Evolutionary conservation across 768 basidiomycete species (phyloP), one percentile per base, ranked within the genome.

Genomic region (Collybia mongolica): DNA sequence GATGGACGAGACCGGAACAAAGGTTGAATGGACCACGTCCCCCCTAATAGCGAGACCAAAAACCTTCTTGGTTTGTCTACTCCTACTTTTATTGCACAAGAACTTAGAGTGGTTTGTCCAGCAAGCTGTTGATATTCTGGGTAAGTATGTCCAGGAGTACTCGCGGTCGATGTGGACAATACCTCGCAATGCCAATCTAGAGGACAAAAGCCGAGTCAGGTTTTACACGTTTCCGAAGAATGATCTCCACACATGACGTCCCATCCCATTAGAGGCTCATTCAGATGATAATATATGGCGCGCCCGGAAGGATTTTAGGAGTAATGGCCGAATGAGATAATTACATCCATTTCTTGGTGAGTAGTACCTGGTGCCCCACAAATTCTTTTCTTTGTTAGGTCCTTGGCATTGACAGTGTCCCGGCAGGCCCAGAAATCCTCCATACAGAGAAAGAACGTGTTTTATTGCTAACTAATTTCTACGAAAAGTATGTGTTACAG

Each of bases 241-340:
- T 4, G 18, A 51, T 14, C 28, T 51, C 36, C 22, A 26, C 24
- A 38, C 20, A 5, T 57, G 52, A 44, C 3, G 17, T 8, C 26
- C 23, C 29, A 46, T 52, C 32, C 49, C 52, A 15, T 17, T 28
- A 0, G n/a, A 28, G 15, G 49, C 32, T 17, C 18, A 28, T 3
- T 32, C 45, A 24, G 24, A 53, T 43, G 46, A 54, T n/a, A 14
- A 17, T 23, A 5, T 53, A 2, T 52, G 56, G 54, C 43, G 57
- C 22, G 19, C 20, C 26, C 24, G 24, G 24, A 26, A 26, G 7
- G 7, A 26, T 26, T 26, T 7, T 26, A 4, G 24, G 24, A 7
- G 24, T 26, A 26, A 26, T 26, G 24, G 24, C 24, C 24, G 24
- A 26, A 7, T 26, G 24, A 26, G 7, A 26, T 26, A 26, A 4